Evolutionary conservation across 305 asterid species (phyloP).

Genomic region (Euphrasia arctica): DNA sequence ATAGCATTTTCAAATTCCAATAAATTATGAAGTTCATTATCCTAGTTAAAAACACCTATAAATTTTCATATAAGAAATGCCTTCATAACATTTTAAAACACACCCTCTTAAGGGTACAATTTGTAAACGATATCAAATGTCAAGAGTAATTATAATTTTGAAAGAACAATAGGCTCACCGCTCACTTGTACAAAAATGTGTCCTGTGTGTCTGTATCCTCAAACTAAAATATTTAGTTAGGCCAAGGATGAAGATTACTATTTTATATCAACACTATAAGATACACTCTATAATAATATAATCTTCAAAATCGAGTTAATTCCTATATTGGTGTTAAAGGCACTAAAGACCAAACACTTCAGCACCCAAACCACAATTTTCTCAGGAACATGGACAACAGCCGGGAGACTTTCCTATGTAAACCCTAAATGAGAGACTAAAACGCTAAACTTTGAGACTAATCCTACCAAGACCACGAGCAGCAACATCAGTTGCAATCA

Average conservation of each 20-base stretch:
- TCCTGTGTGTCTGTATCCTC: conserved; percentile 4
- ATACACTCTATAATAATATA: conserved; percentile 9
- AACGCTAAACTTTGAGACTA: conserved; percentile 59
- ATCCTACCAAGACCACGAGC: conserved; percentile 99
- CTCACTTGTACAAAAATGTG: conserved; percentile 2
- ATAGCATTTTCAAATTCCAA: too few relatives aligned
- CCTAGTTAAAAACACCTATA: too few relatives aligned
- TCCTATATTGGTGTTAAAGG: conserved; percentile 19
- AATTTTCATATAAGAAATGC: too few relatives aligned
- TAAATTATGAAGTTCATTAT: too few relatives aligned
- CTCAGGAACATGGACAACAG: conserved; percentile 76
- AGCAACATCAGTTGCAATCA: conserved; percentile 98
- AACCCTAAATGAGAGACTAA: conserved; percentile 42
- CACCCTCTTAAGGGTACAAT: not conserved
- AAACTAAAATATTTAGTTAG: conserved; percentile 16
- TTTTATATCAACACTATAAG: conserved; percentile 23
- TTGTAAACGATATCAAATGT: not conserved
- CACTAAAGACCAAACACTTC: conserved; percentile 25
- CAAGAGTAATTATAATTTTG: not conserved
- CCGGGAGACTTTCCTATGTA: conserved; percentile 67
- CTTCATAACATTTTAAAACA: too few relatives aligned
- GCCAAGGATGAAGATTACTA: conserved; percentile 7
- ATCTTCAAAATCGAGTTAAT: conserved; percentile 22
- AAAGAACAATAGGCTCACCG: conserved; percentile 6
- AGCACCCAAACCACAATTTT: conserved; percentile 75